These are phyloP conservation scores for Monosporascus sp. DNA, from an alignment of 2,329 filamentous ascomycete species.

Conservation along the genomic window DNA sequence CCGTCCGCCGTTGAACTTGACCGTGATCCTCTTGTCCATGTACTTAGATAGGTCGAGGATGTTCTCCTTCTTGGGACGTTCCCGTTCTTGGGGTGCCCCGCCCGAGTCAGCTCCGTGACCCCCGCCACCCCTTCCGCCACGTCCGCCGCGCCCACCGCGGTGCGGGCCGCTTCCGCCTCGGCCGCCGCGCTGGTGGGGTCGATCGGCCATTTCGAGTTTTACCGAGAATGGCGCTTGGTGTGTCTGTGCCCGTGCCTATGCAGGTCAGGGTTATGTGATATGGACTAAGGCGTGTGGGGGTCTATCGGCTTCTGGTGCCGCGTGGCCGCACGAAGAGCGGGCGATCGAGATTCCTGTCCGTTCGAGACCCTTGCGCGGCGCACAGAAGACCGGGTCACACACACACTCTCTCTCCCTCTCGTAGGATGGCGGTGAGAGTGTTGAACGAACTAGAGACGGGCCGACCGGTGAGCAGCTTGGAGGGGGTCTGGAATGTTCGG, in stretches of 20 bases:
- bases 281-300: neutral
- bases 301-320: neutral
- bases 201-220: slow-evolving; percentile 41
- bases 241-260: neutral
- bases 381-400: neutral
- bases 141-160: slow-evolving; percentile 32
- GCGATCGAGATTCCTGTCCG: neutral
- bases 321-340: neutral
- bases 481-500: neutral
- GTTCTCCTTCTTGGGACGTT: slow-evolving; percentile 96
- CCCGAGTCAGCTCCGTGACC: slow-evolving; percentile 37
- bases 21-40: slow-evolving; percentile 90
- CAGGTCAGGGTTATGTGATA: neutral
- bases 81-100: slow-evolving; percentile 46
- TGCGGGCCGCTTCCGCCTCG: slow-evolving; percentile 36
- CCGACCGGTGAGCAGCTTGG: neutral
- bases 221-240: slow-evolving; percentile 4
- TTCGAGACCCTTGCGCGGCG: neutral
- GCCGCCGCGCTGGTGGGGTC: slow-evolving; percentile 42
- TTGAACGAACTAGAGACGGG: neutral
- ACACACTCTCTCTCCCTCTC: neutral
- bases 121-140: slow-evolving; percentile 31
- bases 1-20: slow-evolving; percentile 94
- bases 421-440: neutral
- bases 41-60: slow-evolving; percentile 94